Base-by-base conservation (phyloP, 1,284 basidiomycete species). In the Xerocomus cyaneibrunnescens region DNA sequence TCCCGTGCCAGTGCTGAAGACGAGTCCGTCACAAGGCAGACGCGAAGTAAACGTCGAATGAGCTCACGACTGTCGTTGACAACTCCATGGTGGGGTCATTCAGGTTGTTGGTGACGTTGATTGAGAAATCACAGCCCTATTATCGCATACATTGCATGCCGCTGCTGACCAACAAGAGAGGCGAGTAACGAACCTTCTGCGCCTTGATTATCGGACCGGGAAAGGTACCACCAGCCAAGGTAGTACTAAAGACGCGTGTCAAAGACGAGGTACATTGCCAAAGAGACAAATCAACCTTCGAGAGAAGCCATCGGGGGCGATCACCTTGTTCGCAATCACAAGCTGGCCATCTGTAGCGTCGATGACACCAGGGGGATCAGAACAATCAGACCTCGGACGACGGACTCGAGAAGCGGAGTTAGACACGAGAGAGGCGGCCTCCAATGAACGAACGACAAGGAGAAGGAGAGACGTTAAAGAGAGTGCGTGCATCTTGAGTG, bases 1-100 rank as follows among this genome's bases (percentile, higher is more conserved):
- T 59, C 5, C 72, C 73, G 34, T 74, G 72, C 73, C 73, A 74
- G 40, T 74, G 72, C 72, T 74, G 37, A 25, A 48, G 37, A 22
- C 14, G 13, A 19, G 34, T 42, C 36, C 7, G 13, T 61, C 46
- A 48, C n/a, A 38, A 34, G 3, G 17, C 21, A 38, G 19, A 28
- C 19, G 16, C 7, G 5, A 35, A n/a, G 21, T 6, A 38, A 14
- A 31, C 14, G 19, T 21, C 2, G 13, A 31, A 25, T 14, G 32
- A 48, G 52, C 66, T 51, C 38, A 67, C 69, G 27, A 71, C 48
- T 6, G 67, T 69, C 17, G 69, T 71, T 27, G 50, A 37, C 36
- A 58, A 17, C 4, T 70, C 57, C 69, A 68, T 67, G 23, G 48
- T 41, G 1, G 47, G 39, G 41, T 67, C 67, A 2, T 50, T 1